Evolutionary conservation across 768 basidiomycete species (phyloP).

Genomic region (Flagelloscypha sp.): DNA sequence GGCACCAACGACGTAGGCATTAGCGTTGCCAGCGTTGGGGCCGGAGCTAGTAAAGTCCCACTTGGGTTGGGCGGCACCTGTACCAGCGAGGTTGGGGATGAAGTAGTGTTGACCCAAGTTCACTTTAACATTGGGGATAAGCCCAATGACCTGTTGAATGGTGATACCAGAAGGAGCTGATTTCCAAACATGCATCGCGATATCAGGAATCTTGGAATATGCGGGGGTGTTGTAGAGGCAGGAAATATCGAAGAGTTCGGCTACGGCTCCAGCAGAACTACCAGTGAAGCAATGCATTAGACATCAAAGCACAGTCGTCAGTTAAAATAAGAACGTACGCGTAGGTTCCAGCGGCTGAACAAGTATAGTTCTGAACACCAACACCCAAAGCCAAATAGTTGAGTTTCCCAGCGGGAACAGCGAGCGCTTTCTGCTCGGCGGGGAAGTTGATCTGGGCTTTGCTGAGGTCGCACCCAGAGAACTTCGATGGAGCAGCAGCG

Average conservation of each 20-base stretch:
- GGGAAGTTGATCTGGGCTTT: constrained; percentile 21
- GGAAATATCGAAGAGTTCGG: constrained; percentile 48
- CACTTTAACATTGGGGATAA: constrained; percentile 7
- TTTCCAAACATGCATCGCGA: constrained; percentile 19
- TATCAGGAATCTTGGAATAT: constrained; percentile 23
- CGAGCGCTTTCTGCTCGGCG: constrained; percentile 22
- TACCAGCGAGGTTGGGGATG: constrained; percentile 33
- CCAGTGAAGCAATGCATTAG: no score
- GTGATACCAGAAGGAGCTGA: constrained; percentile 12
- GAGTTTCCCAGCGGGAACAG: constrained; percentile 24
- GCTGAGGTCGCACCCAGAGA: constrained; percentile 23
- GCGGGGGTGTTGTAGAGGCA: constrained; percentile 29
- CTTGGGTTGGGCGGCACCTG: constrained; percentile 34
- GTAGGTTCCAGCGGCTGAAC: constrained; percentile 32
- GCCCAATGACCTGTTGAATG: constrained; percentile 10
- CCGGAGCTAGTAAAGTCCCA: constrained; percentile 48
- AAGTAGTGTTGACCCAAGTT: constrained; percentile 52
- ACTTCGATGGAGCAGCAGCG: no score
- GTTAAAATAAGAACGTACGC: constrained; percentile 24
- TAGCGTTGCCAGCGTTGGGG: constrained; percentile 28
- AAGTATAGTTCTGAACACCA: constrained; percentile 52
- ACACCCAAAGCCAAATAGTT: constrained; percentile 37
- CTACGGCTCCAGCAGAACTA: no score
- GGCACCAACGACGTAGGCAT: constrained; percentile 40
- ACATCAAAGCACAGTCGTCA: no score